Evolutionary conservation across 805 yeast species (phyloP).

Genomic region (Maudiozyma serrabonitensis): DNA sequence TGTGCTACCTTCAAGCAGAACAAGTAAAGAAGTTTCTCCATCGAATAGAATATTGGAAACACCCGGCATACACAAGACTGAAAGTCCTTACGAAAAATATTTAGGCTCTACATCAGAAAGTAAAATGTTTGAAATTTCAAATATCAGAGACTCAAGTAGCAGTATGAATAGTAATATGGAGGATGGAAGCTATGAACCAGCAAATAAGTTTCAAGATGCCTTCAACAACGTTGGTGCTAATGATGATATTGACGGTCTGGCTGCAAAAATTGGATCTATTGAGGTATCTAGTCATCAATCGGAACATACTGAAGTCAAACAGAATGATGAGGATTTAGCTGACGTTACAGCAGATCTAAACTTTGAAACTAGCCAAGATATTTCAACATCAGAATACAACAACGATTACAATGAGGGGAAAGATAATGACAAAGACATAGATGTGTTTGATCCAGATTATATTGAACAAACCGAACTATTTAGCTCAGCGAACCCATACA

Average conservation of each 20-base stretch:
- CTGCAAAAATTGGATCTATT: slow-evolving; percentile 15
- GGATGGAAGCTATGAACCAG: slow-evolving; percentile 5
- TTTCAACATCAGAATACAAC: background rate
- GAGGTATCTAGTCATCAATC: slow-evolving; percentile 6
- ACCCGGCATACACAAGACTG: slow-evolving; percentile 1
- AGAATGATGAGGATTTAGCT: background rate
- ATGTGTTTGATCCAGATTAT: slow-evolving; percentile 26
- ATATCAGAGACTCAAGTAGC: slow-evolving; percentile 17
- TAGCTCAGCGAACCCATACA: slow-evolving; percentile 20
- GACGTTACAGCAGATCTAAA: slow-evolving; percentile 2
- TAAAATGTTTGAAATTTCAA: slow-evolving; percentile 18
- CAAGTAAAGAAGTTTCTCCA: background rate
- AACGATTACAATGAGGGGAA: background rate
- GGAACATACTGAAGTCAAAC: background rate
- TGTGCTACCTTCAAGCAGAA: background rate
- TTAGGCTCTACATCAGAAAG: slow-evolving; percentile 13
- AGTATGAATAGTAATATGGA: slow-evolving; percentile 9
- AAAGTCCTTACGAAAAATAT: slow-evolving; percentile 22
- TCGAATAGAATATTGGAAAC: background rate
- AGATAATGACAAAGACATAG: slow-evolving; percentile 2
- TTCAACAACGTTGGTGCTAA: background rate
- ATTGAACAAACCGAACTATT: slow-evolving; percentile 23
- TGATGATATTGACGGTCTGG: slow-evolving; percentile 11
- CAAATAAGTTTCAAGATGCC: background rate
- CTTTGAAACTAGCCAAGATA: slow-evolving; percentile 1